Percentiles rank a stretch among this genome's conserved stretches.
Evolutionary conservation across 2,329 filamentous ascomycete genomes (phyloP).

Genomic region (Pestalotiopsis sp.): DNA sequence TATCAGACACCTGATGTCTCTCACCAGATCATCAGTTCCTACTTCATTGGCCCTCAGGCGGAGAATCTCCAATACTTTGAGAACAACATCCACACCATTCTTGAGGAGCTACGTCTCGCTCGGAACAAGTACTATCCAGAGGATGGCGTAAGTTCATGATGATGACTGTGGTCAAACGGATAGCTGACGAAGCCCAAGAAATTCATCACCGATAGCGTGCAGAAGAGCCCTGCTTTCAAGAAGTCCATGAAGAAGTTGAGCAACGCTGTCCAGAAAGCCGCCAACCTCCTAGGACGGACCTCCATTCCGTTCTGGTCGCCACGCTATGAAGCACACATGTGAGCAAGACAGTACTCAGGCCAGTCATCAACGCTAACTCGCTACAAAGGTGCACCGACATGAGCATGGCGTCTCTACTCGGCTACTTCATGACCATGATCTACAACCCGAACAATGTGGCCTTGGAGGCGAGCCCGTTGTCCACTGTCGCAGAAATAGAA

Average conservation of each 20-base stretch:
- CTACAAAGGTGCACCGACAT: slow-evolving; percentile 36
- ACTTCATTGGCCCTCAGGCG: slow-evolving; percentile 46
- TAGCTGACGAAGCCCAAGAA: slow-evolving; percentile 19
- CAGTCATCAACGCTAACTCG: slow-evolving; percentile 5
- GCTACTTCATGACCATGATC: slow-evolving; percentile 52
- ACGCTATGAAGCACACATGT: slow-evolving; percentile 51
- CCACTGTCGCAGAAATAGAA: slow-evolving; percentile 45
- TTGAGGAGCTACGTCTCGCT: slow-evolving; percentile 37
- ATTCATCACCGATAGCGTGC: slow-evolving; percentile 40
- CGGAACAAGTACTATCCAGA: slow-evolving; percentile 37
- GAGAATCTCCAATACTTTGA: slow-evolving; percentile 44
- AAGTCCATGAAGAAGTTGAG: slow-evolving; percentile 35
- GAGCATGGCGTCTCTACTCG: slow-evolving; percentile 44
- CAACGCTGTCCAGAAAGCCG: slow-evolving; percentile 36
- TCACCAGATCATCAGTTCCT: slow-evolving; percentile 39
- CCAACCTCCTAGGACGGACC: slow-evolving; percentile 41
- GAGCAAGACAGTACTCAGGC: slow-evolving; percentile 20
- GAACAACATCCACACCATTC: slow-evolving; percentile 40
- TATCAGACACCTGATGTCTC: slow-evolving; percentile 24
- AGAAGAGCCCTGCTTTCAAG: slow-evolving; percentile 37
- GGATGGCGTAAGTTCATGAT: slow-evolving; percentile 34
- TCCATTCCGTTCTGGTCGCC: slow-evolving; percentile 51
- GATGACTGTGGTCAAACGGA: background rate
- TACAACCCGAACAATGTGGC: slow-evolving; percentile 54
- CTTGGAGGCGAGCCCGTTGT: slow-evolving; percentile 47